A percentile compares a stretch with the other conserved stretches of the same genome.
These are phyloP conservation scores for Manihot esculenta DNA, from an alignment of 441 rosid genomes.

Conservation along the genomic window DNA sequence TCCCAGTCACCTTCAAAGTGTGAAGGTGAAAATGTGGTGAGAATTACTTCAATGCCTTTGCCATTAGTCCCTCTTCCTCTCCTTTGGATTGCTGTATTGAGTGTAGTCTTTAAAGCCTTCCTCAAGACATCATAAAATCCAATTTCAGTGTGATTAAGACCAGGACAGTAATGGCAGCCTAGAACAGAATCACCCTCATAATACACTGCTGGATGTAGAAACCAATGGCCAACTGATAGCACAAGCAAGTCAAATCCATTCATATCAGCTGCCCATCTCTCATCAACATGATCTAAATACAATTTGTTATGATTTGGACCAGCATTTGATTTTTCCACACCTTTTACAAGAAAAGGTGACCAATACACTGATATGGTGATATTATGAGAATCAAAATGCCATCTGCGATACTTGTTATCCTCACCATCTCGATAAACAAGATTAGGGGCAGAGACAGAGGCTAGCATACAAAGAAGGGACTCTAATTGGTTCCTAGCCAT, in stretches of 20 bases:
- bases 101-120: constrained; percentile 66
- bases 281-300: constrained; percentile 65
- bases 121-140: constrained; percentile 74
- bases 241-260: constrained; percentile 53
- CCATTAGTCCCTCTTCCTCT: constrained; percentile 16
- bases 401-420: constrained; percentile 68
- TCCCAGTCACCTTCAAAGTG: constrained; percentile 98
- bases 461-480: constrained; percentile 78
- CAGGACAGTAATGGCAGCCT: constrained; percentile 84
- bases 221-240: constrained; percentile 94
- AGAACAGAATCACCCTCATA: constrained; percentile 56
- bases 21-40: constrained; percentile 81
- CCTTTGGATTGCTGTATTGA: constrained; percentile 40
- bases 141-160: constrained; percentile 65
- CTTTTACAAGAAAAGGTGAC: constrained; percentile 92
- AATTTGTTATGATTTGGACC: constrained; percentile 64
- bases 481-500: constrained; percentile 95
- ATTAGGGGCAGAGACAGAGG: constrained; percentile 53
- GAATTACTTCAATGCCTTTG: constrained; percentile 35
- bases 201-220: constrained; percentile 85
- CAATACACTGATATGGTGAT: constrained; percentile 68
- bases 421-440: constrained; percentile 63
- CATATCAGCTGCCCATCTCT: constrained; percentile 72
- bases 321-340: constrained; percentile 60
- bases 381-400: constrained; percentile 65